Conservation (phyloP, 441 rosid species). For the Corymbia citriodora region DNA sequence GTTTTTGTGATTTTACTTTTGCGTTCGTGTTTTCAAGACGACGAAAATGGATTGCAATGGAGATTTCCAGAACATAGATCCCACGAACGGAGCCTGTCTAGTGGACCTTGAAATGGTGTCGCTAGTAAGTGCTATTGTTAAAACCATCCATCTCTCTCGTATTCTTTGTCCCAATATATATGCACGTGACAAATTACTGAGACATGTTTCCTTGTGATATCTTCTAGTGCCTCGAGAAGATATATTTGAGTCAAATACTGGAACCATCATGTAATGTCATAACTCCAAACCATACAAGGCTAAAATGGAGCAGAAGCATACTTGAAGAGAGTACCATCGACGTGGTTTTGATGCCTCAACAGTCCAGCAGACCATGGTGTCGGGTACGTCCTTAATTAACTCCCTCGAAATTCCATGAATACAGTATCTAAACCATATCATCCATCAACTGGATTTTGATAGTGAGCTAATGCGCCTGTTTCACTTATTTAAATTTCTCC, state of each 20-base stretch:
- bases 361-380: background rate
- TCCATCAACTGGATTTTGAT: background rate
- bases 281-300: background rate
- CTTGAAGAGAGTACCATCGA: background rate
- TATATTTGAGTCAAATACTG: background rate
- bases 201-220: background rate
- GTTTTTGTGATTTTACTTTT: background rate
- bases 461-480: background rate
- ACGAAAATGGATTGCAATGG: background rate
- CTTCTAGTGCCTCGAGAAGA: background rate
- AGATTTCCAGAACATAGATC: background rate
- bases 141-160: background rate
- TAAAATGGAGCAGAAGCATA: background rate
- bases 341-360: background rate
- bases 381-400: background rate
- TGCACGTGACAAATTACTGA: accelerated
- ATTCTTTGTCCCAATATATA: background rate
- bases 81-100: background rate
- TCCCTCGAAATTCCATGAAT: background rate
- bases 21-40: background rate
- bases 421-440: background rate
- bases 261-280: background rate
- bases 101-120: background rate
- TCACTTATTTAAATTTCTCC: background rate
- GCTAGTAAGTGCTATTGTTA: accelerated